Conservation (phyloP, 2,329 filamentous ascomycete genomes). For the Diaporthe destruens region DNA sequence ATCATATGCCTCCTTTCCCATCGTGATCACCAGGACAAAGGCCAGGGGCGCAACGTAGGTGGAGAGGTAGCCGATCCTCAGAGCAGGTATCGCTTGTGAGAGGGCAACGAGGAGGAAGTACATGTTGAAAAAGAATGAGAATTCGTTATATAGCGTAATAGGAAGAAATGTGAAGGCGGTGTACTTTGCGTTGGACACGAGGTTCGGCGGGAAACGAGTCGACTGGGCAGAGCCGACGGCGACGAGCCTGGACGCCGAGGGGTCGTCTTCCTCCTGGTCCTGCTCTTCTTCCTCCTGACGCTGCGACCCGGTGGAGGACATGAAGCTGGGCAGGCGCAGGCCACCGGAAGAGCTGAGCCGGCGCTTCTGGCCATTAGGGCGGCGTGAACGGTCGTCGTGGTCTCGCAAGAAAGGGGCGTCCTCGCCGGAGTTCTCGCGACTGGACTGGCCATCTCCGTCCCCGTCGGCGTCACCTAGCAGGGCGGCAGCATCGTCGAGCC, state of each 20-base stretch:
- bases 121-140: constrained; percentile 99
- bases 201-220: constrained; percentile 86
- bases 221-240: constrained; percentile 80
- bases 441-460: constrained; percentile 56
- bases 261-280: constrained; percentile 69
- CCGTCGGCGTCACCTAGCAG: constrained; percentile 65
- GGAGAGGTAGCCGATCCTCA: constrained; percentile 93
- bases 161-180: constrained; percentile 95
- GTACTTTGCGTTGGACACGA: constrained; percentile 97
- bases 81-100: constrained; percentile 89
- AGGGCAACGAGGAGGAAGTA: constrained; percentile 97
- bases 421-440: constrained; percentile 70
- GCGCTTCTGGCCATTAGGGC: constrained; percentile 56
- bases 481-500: constrained; percentile 75
- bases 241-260: constrained; percentile 79
- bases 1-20: constrained; percentile 96
- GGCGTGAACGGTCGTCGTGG: constrained; percentile 49
- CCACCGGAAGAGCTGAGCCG: constrained; percentile 60
- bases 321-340: constrained; percentile 76
- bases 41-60: constrained; percentile 94
- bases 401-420: constrained; percentile 79
- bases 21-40: constrained; percentile 91
- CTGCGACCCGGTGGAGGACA: constrained; percentile 57
- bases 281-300: constrained; percentile 60
- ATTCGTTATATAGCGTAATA: constrained; percentile 96